These are phyloP conservation scores for Pascua sp. DNA, from an alignment of 1,284 basidiomycete genomes.

Conservation along the genomic window DNA sequence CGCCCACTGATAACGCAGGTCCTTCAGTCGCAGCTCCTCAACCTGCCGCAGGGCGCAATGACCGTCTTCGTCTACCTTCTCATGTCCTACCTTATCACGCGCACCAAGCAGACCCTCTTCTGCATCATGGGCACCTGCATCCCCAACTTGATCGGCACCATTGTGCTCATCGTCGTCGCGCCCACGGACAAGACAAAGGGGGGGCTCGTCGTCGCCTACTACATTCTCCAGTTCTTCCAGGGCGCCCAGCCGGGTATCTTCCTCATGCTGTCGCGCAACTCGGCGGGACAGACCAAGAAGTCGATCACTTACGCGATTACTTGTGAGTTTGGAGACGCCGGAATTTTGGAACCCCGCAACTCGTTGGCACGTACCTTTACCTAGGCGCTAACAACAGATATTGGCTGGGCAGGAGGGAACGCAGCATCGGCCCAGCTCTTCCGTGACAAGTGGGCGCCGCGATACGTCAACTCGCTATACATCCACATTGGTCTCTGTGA, in stretches of 20 bases:
- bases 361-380: too few species aligned
- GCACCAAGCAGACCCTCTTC: slow-evolving; percentile 1
- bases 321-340: background rate
- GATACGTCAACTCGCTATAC: slow-evolving; percentile 35
- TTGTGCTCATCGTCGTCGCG: slow-evolving; percentile 18
- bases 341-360: too few species aligned
- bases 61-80: slow-evolving; percentile 15
- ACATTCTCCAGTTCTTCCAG: slow-evolving; percentile 11
- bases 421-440: slow-evolving; percentile 34
- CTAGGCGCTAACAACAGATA: slow-evolving; percentile 1
- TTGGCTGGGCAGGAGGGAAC: slow-evolving; percentile 37
- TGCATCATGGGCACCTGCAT: slow-evolving; percentile 14
- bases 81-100: slow-evolving; percentile 6
- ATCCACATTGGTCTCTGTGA: slow-evolving; percentile 33
- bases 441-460: slow-evolving; percentile 28
- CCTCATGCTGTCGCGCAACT: slow-evolving; percentile 19
- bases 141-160: slow-evolving; percentile 15
- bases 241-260: slow-evolving; percentile 15
- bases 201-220: slow-evolving; percentile 20
- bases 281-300: slow-evolving; percentile 22
- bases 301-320: slow-evolving; percentile 16
- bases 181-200: slow-evolving; percentile 6
- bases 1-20: background rate
- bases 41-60: slow-evolving; percentile 22
- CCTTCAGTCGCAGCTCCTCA: slow-evolving; percentile 11